These are phyloP conservation scores for Platanthera zijinensis DNA, from an alignment of 106 monocot species.

Conservation along the genomic window DNA sequence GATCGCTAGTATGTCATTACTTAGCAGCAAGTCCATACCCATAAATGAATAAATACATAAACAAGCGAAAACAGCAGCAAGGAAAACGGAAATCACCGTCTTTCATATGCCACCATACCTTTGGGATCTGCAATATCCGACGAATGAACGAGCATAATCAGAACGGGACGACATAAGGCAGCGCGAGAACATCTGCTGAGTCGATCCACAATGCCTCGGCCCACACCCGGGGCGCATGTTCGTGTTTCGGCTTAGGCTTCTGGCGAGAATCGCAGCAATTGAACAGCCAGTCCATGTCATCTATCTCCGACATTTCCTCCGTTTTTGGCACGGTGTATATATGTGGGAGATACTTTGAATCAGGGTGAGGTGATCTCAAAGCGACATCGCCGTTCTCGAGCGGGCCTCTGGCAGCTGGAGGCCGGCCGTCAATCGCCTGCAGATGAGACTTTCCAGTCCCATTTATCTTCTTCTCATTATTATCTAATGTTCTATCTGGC, in stretches of 20 bases:
- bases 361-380: conserved; percentile 42
- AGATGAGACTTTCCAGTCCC: conserved; percentile 18
- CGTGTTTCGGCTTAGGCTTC: conserved; percentile 15
- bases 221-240: conserved; percentile 40
- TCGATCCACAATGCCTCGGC: conserved; percentile 38
- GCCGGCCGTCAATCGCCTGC: conserved; percentile 5
- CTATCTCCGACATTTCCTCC: conserved; percentile 38
- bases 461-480: conserved; percentile 30
- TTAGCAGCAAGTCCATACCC: background rate
- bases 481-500: conserved; percentile 13
- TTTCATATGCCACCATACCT: conserved; percentile 16
- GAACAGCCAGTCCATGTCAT: conserved; percentile 63
- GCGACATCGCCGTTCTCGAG: conserved; percentile 14
- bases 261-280: conserved; percentile 3
- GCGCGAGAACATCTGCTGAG: conserved; percentile 40
- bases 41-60: background rate
- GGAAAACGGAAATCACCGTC: background rate
- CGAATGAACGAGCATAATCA: conserved; percentile 11
- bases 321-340: conserved; percentile 49
- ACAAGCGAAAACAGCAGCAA: background rate
- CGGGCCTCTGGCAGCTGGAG: background rate
- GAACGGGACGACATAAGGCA: conserved; percentile 78
- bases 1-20: background rate
- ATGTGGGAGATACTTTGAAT: conserved; percentile 39
- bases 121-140: conserved; percentile 4